Base-by-base conservation (phyloP, 768 basidiomycete species). In the Kwoniella bestiolae region DNA sequence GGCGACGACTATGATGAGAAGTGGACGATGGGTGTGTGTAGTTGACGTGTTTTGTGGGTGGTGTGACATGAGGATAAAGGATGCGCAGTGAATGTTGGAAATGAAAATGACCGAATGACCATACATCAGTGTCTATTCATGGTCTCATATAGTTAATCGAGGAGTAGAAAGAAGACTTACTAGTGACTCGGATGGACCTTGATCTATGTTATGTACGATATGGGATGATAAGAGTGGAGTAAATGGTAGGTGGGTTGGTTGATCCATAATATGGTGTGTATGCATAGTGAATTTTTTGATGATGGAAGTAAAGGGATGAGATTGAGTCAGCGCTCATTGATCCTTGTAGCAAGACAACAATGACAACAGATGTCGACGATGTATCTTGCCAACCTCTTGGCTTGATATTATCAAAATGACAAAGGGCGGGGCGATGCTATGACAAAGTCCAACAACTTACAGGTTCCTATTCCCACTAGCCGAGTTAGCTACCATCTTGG, bases 1-100 rank as follows among this genome's bases (percentile, higher is more conserved):
- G 61, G 96, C 95, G 68, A 99, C 94, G 68, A 94, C 94, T 96
- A 72, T 34, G 18, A 34, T 32, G 47, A 1, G 38, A 64, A 44
- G 41, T 46, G 38, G 56, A 6, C 28, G 18, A 16, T 5, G 29
- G 1, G 9, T 11, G 18, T 47, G 45, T 1, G 45, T 18, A 18
- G 29, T 56, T 35, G 21, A 41, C 3, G 35, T 56, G 32, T n/a
- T 23, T 8, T 35, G 35, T 26, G 35, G 35, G n/a, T 21, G 25
- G 26, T 16, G 25, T 9, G 41, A 47, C 12, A 49, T n/a, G 58
- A 49, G 16, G 45, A 60, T 55, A 35, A 55, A 55, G 52, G 52
- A 55, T 55, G n/a, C n/a, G n/a, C n/a, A n/a, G n/a, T n/a, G n/a
- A 28, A 28, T 9, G 25, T 7, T 8, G 26, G 11, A 28, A 6